phyloP scores from a whole-genome alignment of 2,329 filamentous ascomycete species.

The Phyllosticta ampelicida region DNA sequence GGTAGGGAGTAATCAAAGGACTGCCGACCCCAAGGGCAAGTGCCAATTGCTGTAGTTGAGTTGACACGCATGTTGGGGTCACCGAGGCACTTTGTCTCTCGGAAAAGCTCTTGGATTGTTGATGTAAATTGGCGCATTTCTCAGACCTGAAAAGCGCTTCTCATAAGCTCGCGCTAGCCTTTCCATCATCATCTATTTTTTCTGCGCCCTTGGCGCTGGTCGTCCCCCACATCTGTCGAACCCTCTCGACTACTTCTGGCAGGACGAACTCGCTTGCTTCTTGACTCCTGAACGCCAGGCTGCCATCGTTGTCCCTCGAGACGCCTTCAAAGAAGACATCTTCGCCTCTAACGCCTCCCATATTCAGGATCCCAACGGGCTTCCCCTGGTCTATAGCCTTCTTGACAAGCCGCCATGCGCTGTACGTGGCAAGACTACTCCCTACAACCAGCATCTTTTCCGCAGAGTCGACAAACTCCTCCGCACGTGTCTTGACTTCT shows the following conservation, averaged over 20 bases:
- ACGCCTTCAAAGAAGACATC: conserved; percentile 56
- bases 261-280: conserved; percentile 31
- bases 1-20: too few relatives aligned
- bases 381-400: conserved; percentile 70
- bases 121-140: too few relatives aligned
- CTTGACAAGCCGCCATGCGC: conserved; percentile 82
- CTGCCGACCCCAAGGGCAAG: too few relatives aligned
- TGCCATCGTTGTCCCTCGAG: conserved; percentile 26
- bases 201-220: neutral
- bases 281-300: conserved; percentile 29
- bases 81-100: too few relatives aligned
- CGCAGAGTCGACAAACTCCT: conserved; percentile 67
- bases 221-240: neutral
- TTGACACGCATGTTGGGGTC: too few relatives aligned
- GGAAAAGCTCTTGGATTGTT: too few relatives aligned
- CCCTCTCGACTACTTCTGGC: conserved; percentile 20
- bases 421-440: conserved; percentile 88
- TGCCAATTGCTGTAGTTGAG: too few relatives aligned
- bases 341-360: conserved; percentile 74
- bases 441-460: conserved; percentile 69
- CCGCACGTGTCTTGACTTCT: conserved; percentile 62
- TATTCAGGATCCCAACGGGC: conserved; percentile 78
- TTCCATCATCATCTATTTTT: neutral
- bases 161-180: neutral
- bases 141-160: too few relatives aligned